These are phyloP conservation scores for Mycena haematopus DNA, from an alignment of 768 basidiomycete genomes.

Conservation along the genomic window DNA sequence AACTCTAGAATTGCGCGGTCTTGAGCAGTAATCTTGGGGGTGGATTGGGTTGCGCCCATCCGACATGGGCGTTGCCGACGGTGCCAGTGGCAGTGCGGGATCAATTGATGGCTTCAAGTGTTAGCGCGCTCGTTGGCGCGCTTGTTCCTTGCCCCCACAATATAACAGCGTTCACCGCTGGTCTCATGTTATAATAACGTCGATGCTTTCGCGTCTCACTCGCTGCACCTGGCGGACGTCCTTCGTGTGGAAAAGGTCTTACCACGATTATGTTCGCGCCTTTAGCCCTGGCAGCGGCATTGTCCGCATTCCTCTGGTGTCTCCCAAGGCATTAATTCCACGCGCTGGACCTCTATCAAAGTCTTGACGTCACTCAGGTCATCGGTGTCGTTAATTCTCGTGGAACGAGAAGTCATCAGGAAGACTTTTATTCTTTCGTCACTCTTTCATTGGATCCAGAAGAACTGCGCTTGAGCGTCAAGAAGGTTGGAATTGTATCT, in stretches of 20 bases:
- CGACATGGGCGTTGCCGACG: slow-evolving; percentile 23
- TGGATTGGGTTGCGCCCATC: slow-evolving; percentile 78
- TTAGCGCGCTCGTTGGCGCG: not conserved
- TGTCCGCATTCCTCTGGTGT: slow-evolving; percentile 72
- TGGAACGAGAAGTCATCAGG: slow-evolving; percentile 83
- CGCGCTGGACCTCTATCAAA: not conserved
- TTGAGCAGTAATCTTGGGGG: slow-evolving; percentile 89
- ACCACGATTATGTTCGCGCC: slow-evolving; percentile 79
- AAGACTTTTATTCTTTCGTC: slow-evolving; percentile 83
- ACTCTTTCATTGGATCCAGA: slow-evolving; percentile 70
- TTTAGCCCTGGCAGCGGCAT: slow-evolving; percentile 58
- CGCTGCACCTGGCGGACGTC: slow-evolving; percentile 20
- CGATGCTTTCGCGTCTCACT: slow-evolving; percentile 21
- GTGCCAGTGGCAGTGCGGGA: no score
- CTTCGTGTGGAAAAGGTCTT: slow-evolving; percentile 35
- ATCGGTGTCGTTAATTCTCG: slow-evolving; percentile 79
- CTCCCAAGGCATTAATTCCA: slow-evolving; percentile 55
- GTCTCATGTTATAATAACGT: slow-evolving; percentile 5
- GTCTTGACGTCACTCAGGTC: slow-evolving; percentile 38
- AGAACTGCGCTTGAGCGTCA: slow-evolving; percentile 71
- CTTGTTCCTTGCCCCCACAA: not conserved
- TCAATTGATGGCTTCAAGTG: not conserved
- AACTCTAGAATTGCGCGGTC: slow-evolving; percentile 97
- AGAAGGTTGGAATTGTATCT: no score
- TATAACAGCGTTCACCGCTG: not conserved